Conservation (phyloP, 2,329 filamentous ascomycete genomes). For the Metarhizium guizhouense region DNA sequence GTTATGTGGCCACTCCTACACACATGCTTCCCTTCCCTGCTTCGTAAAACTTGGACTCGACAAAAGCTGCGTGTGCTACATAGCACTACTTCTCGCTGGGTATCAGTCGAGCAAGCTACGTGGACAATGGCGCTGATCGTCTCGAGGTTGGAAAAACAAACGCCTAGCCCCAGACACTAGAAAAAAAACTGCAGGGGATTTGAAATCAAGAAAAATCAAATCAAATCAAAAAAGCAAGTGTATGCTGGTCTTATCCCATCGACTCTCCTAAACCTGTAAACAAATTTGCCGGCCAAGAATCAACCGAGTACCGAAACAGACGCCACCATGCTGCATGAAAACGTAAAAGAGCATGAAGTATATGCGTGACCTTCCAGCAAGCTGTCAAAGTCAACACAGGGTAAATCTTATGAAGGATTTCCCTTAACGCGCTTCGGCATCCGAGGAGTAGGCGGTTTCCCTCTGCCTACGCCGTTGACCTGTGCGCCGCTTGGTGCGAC, state of each 20-base stretch:
- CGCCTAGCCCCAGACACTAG: slow-evolving; percentile 10
- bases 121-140: neutral
- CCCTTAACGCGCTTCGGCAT: slow-evolving; percentile 47
- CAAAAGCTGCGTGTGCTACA: neutral
- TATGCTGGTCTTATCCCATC: neutral
- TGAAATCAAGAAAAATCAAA: slow-evolving; percentile 8
- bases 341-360: slow-evolving; percentile 17
- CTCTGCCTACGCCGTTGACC: slow-evolving; percentile 42
- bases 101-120: slow-evolving; percentile 10
- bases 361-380: neutral
- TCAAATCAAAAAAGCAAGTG: neutral
- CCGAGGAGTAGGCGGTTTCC: slow-evolving; percentile 47
- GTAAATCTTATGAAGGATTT: slow-evolving; percentile 25
- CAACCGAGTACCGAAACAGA: slow-evolving; percentile 18
- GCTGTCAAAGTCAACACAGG: neutral
- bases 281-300: neutral
- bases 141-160: slow-evolving; percentile 1
- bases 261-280: slow-evolving; percentile 9
- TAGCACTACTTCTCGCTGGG: slow-evolving; percentile 5
- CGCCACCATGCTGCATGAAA: slow-evolving; percentile 29
- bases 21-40: neutral
- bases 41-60: slow-evolving; percentile 4
- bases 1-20: neutral
- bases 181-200: slow-evolving; percentile 3
- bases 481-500: slow-evolving; percentile 39